phyloP scores from a whole-genome alignment of 1,139 yeast species.

The Yamadazyma atmosphaerica region DNA sequence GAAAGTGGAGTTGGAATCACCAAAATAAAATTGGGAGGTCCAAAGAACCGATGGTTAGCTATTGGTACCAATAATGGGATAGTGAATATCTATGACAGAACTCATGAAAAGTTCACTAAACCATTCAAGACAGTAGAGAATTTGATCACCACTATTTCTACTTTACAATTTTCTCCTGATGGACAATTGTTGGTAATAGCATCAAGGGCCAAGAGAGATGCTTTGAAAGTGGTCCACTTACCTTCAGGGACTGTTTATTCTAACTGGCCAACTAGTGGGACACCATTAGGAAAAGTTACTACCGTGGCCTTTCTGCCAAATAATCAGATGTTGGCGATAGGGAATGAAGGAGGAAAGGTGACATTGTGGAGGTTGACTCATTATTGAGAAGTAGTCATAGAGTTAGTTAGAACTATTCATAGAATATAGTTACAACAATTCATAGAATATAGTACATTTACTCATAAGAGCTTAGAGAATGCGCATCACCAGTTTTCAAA shows the following conservation, averaged over 20 bases:
- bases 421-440: background rate
- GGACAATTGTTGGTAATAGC: constrained; percentile 89
- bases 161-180: constrained; percentile 75
- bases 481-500: no score
- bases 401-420: no score
- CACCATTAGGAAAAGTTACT: constrained; percentile 93
- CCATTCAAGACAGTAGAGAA: constrained; percentile 72
- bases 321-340: constrained; percentile 81
- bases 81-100: constrained; percentile 81
- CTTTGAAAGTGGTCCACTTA: constrained; percentile 81
- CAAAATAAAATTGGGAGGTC: constrained; percentile 76
- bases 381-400: constrained; percentile 37
- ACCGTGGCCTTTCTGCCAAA: constrained; percentile 79
- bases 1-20: constrained; percentile 87
- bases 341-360: constrained; percentile 88
- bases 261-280: constrained; percentile 97
- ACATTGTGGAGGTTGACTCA: constrained; percentile 89
- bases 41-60: constrained; percentile 78
- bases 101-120: constrained; percentile 23
- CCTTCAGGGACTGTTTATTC: constrained; percentile 85
- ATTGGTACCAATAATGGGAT: constrained; percentile 88
- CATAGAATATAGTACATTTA: no score
- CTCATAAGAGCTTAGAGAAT: no score
- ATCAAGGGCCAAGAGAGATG: constrained; percentile 82
- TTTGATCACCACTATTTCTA: constrained; percentile 76